Percentiles rank a stretch among this genome's conserved stretches.
These are phyloP conservation scores for Coffea eugenioides DNA, from an alignment of 257 asterid genomes.

Conservation along the genomic window DNA sequence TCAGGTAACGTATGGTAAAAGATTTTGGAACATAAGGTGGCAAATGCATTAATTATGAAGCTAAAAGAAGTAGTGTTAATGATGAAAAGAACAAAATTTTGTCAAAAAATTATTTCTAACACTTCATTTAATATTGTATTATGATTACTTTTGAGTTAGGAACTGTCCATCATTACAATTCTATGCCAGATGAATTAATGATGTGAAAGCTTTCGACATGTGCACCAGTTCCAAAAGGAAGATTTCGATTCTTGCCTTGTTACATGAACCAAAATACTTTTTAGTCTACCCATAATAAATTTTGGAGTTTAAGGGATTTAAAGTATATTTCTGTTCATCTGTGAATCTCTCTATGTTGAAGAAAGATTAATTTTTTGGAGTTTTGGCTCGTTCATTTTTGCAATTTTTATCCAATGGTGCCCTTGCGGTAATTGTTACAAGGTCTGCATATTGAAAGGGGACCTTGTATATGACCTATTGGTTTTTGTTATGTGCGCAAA, in stretches of 20 bases:
- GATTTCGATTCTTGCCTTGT: background rate
- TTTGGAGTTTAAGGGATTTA: background rate
- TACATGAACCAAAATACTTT: background rate
- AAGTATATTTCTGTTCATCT: background rate
- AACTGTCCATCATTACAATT: background rate
- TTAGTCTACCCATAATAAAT: background rate
- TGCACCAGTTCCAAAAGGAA: background rate
- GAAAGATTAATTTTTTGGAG: background rate
- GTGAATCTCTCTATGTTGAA: background rate
- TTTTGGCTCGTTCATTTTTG: background rate
- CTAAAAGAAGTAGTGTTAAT: background rate
- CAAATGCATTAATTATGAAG: background rate
- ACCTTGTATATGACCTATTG: background rate
- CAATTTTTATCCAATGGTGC: background rate
- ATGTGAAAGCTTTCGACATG: background rate
- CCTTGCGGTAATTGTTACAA: background rate
- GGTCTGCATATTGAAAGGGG: background rate
- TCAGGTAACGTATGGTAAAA: background rate
- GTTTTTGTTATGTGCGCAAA: background rate
- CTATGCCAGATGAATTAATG: background rate
- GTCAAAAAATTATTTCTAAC: background rate
- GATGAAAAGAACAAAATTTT: background rate
- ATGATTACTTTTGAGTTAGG: background rate
- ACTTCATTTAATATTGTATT: background rate
- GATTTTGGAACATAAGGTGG: background rate